phyloP scores from a whole-genome alignment of 164 flowering plant genomes.

The Dillenia suffruticosa region DNA sequence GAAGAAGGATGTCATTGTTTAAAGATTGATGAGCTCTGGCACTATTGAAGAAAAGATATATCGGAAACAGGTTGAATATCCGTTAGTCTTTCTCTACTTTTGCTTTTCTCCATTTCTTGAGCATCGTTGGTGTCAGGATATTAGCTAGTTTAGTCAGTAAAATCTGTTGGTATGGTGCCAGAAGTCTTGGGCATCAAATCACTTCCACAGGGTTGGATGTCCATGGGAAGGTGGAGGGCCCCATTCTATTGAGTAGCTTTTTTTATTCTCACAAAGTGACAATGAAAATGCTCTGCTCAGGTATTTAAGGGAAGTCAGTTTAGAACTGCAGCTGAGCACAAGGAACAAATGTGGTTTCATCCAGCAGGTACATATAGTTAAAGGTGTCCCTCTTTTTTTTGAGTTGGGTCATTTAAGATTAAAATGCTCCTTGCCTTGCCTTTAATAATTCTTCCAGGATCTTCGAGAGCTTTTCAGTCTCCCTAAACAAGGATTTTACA shows the following conservation, averaged over 20 bases:
- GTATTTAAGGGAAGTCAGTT: slow-evolving; percentile 89
- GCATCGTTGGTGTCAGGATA: no score
- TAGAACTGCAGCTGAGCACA: slow-evolving; percentile 93
- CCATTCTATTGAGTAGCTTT: no score
- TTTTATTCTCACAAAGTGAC: no score
- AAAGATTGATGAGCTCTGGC: slow-evolving; percentile 92
- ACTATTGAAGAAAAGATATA: slow-evolving; percentile 98
- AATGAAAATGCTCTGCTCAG: slow-evolving; percentile 26
- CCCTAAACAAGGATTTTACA: slow-evolving; percentile 88
- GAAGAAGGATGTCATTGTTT: slow-evolving; percentile 93
- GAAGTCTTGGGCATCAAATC: no score
- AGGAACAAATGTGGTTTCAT: slow-evolving; percentile 94
- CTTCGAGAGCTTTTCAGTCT: slow-evolving; percentile 82
- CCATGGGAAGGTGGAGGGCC: no score
- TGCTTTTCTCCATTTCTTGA: no score
- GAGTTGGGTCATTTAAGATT: background rate
- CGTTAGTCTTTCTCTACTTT: no score
- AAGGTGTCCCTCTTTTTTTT: background rate
- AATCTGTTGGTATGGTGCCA: no score
- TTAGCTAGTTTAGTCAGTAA: no score
- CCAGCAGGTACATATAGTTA: slow-evolving; percentile 48
- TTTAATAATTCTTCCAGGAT: slow-evolving; percentile 49
- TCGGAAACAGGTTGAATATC: slow-evolving; percentile 66
- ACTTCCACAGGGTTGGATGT: no score
- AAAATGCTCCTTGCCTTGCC: background rate